phyloP scores from a whole-genome alignment of 2,329 filamentous ascomycete species.

The Orbilia javanica region DNA sequence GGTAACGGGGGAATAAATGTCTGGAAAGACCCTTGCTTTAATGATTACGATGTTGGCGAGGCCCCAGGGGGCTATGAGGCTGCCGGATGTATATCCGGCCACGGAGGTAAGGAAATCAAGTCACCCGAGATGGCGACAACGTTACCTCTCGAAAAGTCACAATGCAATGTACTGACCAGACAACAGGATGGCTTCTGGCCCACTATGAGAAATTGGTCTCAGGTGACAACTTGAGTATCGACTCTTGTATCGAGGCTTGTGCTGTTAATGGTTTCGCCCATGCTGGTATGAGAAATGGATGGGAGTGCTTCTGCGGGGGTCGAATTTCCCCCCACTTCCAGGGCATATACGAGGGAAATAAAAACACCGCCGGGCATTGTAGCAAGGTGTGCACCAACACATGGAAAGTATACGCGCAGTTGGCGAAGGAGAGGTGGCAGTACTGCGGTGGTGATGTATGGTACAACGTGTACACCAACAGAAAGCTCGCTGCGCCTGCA shows the following conservation, averaged over 20 bases:
- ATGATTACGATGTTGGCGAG: background rate
- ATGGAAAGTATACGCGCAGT: background rate
- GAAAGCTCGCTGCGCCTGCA: constrained; percentile 1
- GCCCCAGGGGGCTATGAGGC: constrained; percentile 16
- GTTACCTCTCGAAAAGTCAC: background rate
- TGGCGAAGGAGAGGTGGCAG: constrained; percentile 4
- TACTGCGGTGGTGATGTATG: constrained; percentile 23
- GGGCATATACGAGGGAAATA: background rate
- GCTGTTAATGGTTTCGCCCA: constrained; percentile 18
- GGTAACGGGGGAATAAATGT: background rate
- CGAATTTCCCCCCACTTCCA: constrained; percentile 16
- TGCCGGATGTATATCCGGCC: constrained; percentile 15
- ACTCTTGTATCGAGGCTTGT: constrained; percentile 21
- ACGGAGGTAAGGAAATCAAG: constrained; percentile 6
- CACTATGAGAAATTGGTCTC: background rate
- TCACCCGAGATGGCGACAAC: background rate
- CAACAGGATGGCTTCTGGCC: background rate
- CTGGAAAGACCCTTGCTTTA: constrained; percentile 21
- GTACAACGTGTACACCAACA: constrained; percentile 12
- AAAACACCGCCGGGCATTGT: no score
- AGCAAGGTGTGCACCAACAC: background rate
- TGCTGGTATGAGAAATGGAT: constrained; percentile 19
- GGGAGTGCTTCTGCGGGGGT: constrained; percentile 35
- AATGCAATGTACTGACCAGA: background rate
- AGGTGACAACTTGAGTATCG: constrained; percentile 31